Evolutionary conservation across 352 stramenopile species (phyloP).

Genomic region (Pythium brachiatum): DNA sequence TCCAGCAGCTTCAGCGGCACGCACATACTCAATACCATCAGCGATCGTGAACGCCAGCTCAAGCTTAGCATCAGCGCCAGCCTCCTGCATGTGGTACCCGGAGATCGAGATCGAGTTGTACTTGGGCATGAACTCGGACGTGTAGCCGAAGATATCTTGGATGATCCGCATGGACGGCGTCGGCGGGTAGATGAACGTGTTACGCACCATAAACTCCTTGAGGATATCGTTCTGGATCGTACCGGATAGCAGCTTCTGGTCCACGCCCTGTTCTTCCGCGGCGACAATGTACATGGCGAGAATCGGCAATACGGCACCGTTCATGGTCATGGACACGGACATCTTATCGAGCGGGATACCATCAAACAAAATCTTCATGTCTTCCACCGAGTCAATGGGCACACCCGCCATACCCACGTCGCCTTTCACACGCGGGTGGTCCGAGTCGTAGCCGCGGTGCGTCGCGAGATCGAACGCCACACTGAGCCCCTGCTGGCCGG

Average conservation of each 20-base stretch:
- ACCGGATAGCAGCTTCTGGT: slow-evolving; percentile 79
- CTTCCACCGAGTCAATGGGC: slow-evolving; percentile 94
- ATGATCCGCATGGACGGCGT: slow-evolving; percentile 94
- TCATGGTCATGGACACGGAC: slow-evolving; percentile 99
- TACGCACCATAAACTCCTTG: slow-evolving; percentile 96
- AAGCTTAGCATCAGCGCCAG: slow-evolving; percentile 91
- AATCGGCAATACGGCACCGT: slow-evolving; percentile 95
- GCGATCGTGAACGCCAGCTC: slow-evolving; percentile 97
- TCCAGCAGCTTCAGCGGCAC: slow-evolving; percentile 89
- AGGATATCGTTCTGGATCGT: slow-evolving; percentile 96
- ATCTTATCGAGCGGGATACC: slow-evolving; percentile 95
- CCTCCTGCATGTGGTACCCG: slow-evolving; percentile 99
- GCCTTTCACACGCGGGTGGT: slow-evolving; percentile 92
- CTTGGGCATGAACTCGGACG: slow-evolving; percentile 94
- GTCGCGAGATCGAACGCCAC: slow-evolving; percentile 98
- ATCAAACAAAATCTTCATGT: slow-evolving; percentile 98
- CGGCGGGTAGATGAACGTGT: slow-evolving; percentile 99
- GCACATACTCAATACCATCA: slow-evolving; percentile 96
- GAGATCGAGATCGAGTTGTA: slow-evolving; percentile 98
- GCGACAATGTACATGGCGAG: slow-evolving; percentile 97
- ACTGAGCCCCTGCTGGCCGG: slow-evolving; percentile 90
- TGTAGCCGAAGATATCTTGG: slow-evolving; percentile 97
- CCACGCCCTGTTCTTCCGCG: slow-evolving; percentile 94
- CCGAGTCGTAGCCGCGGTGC: slow-evolving; percentile 97
- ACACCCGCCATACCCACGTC: slow-evolving; percentile 98